Evolutionary conservation across 108 stramenopile species (phyloP).

Genomic region (Skeletonema tropicum): DNA sequence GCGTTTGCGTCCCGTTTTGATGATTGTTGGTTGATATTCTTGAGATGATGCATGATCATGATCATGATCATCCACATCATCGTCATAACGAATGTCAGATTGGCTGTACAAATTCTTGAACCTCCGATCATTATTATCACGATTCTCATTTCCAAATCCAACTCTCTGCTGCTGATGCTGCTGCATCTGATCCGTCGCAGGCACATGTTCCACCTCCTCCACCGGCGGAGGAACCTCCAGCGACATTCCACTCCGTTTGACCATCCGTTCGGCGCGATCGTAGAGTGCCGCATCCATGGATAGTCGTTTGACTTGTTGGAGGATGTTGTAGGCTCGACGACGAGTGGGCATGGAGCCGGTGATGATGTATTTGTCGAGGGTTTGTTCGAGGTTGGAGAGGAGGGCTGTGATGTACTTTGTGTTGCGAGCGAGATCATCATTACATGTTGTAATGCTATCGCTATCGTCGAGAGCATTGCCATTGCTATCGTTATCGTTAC

Average conservation of each 20-base stretch:
- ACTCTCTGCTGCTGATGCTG: background rate
- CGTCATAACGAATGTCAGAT: background rate
- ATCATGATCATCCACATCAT: background rate
- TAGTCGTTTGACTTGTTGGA: slow-evolving; percentile 59
- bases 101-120: background rate
- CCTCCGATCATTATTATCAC: slow-evolving; percentile 17
- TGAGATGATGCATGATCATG: background rate
- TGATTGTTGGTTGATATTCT: background rate
- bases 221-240: slow-evolving; percentile 34
- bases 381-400: slow-evolving; percentile 56
- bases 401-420: slow-evolving; percentile 68
- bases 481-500: no score
- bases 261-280: slow-evolving; percentile 52
- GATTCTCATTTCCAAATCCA: background rate
- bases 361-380: slow-evolving; percentile 70
- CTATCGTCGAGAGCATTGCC: no score
- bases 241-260: slow-evolving; percentile 69
- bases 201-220: slow-evolving; percentile 25
- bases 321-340: slow-evolving; percentile 58
- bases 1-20: background rate
- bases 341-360: slow-evolving; percentile 56
- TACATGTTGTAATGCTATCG: no score
- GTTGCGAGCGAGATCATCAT: no score
- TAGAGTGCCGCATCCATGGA: slow-evolving; percentile 49
- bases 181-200: slow-evolving; percentile 34